Percentiles rank a stretch among this genome's conserved stretches.
phyloP scores from a whole-genome alignment of 306 rosid genomes.

The Pyrus communis region DNA sequence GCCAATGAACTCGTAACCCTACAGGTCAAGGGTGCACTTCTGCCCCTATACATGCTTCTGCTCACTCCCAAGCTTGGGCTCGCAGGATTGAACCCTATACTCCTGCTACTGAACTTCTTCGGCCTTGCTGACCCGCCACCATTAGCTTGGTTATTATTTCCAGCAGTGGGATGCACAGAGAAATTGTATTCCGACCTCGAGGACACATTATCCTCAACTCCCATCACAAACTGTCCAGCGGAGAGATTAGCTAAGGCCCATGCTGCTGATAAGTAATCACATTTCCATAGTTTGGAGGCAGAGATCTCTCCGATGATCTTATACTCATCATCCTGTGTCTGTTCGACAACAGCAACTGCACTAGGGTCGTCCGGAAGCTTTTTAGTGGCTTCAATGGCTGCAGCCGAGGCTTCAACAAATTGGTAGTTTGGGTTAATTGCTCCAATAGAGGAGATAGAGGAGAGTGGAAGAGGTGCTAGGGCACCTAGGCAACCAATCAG shows the following conservation, averaged over 20 bases:
- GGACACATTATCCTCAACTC: conserved; percentile 75
- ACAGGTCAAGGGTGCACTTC: conserved; percentile 89
- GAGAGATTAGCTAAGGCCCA: conserved; percentile 92
- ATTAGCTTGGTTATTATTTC: conserved; percentile 24
- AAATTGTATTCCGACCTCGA: conserved; percentile 38
- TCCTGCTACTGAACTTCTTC: conserved; percentile 76
- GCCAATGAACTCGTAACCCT: conserved; percentile 87
- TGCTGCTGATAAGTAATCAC: conserved; percentile 77
- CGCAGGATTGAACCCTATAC: conserved; percentile 62
- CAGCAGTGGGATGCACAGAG: conserved; percentile 23
- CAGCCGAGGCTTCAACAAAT: conserved; percentile 55
- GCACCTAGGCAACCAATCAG: conserved; percentile 96
- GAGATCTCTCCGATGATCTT: conserved; percentile 95
- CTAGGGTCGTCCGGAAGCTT: conserved; percentile 69
- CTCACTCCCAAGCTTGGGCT: conserved; percentile 46
- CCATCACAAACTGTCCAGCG: conserved; percentile 96
- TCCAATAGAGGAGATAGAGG: conserved; percentile 69
- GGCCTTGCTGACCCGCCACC: conserved; percentile 38
- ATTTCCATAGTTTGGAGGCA: conserved; percentile 87
- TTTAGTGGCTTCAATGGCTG: conserved; percentile 53
- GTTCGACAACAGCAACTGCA: conserved; percentile 77
- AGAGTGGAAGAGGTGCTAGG: conserved; percentile 89
- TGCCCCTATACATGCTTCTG: conserved; percentile 89
- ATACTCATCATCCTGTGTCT: conserved; percentile 27
- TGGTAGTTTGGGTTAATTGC: conserved; percentile 64